These are phyloP conservation scores for Globisporangium polare DNA, from an alignment of 352 stramenopile species.

Conservation along the genomic window DNA sequence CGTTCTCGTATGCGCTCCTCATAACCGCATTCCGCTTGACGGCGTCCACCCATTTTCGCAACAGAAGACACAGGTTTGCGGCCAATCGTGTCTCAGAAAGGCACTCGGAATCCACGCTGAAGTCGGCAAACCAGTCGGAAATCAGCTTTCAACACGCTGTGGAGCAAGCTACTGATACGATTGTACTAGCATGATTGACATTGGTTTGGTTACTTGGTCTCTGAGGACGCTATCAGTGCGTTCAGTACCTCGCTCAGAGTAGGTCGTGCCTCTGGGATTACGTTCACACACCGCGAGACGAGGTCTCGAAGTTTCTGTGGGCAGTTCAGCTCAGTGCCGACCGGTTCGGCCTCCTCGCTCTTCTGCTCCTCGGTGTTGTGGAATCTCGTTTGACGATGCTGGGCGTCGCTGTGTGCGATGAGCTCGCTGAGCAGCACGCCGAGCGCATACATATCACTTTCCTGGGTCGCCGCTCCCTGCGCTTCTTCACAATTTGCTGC, in stretches of 20 bases:
- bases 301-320: slow-evolving; percentile 1
- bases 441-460: slow-evolving; percentile 10
- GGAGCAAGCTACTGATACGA: too few species aligned
- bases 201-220: neutral
- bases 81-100: too few species aligned
- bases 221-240: neutral
- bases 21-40: too few species aligned
- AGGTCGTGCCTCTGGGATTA: neutral
- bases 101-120: too few species aligned
- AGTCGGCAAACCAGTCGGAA: too few species aligned
- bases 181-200: too few species aligned
- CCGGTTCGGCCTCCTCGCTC: neutral
- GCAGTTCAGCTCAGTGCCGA: neutral
- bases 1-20: neutral
- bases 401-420: neutral
- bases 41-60: too few species aligned
- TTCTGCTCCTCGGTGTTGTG: slow-evolving; percentile 8
- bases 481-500: neutral
- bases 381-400: neutral
- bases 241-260: neutral
- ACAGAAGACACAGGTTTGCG: too few species aligned
- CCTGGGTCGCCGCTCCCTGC: neutral
- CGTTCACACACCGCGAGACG: neutral
- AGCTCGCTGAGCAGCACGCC: slow-evolving; percentile 8
- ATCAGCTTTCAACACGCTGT: too few species aligned